Conservation (phyloP, 2,329 filamentous ascomycete species). For the Colletotrichum sp. region DNA sequence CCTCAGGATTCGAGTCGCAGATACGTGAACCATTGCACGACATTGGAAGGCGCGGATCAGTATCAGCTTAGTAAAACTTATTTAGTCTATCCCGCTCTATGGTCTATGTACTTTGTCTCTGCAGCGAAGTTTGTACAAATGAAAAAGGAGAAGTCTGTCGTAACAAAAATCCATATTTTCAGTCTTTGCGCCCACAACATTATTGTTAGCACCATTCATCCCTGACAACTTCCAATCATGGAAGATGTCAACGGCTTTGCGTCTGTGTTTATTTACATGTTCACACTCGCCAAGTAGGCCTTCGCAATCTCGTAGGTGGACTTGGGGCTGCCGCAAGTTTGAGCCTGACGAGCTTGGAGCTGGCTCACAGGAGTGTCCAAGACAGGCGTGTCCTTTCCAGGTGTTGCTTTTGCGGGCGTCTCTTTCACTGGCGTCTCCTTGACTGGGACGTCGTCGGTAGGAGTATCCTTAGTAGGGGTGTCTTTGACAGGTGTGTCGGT, state of each 20-base stretch:
- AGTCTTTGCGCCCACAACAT: background rate
- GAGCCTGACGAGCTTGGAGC: background rate
- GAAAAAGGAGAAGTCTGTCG: background rate
- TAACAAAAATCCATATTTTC: fast-evolving
- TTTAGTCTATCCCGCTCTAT: background rate
- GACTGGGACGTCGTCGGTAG: background rate
- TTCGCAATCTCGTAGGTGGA: background rate
- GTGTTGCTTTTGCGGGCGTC: background rate
- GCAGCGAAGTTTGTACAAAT: background rate
- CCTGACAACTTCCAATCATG: background rate
- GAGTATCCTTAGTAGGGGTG: background rate
- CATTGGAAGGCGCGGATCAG: too few relatives aligned
- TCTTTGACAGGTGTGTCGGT: background rate
- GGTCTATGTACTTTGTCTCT: fast-evolving
- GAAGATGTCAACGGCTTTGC: fast-evolving
- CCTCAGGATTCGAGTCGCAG: too few relatives aligned
- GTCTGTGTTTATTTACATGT: background rate
- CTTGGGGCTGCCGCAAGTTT: fast-evolving
- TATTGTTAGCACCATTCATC: background rate
- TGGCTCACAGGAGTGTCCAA: background rate
- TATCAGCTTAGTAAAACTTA: background rate
- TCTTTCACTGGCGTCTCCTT: background rate
- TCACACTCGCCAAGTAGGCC: background rate
- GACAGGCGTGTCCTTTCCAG: background rate
- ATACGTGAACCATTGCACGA: background rate